Conservation (phyloP, 2,329 filamentous ascomycete species). For the Tolypocladium paradoxum region DNA sequence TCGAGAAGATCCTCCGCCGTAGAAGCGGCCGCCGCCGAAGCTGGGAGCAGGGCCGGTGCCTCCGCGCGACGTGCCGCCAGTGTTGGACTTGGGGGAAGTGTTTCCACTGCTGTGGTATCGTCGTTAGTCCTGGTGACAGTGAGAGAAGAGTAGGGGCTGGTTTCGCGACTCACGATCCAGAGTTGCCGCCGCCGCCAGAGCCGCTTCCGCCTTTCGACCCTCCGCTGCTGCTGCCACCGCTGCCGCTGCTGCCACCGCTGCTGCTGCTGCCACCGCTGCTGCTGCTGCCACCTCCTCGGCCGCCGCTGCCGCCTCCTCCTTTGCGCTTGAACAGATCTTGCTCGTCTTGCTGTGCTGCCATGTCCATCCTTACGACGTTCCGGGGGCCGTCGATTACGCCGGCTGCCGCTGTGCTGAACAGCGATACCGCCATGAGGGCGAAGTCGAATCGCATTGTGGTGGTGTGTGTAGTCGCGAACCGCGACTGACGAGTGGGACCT, state of each 20-base stretch:
- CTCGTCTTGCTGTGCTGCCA: slow-evolving; percentile 14
- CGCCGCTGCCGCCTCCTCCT: slow-evolving; percentile 46
- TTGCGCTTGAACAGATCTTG: slow-evolving; percentile 48
- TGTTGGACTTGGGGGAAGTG: slow-evolving; percentile 20
- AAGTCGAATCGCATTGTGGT: slow-evolving; percentile 7
- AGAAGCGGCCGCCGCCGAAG: slow-evolving; percentile 54
- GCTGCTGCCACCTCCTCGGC: slow-evolving; percentile 27
- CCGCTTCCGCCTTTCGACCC: slow-evolving; percentile 4
- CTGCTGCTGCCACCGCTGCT: slow-evolving; percentile 12
- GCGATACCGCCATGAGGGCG: slow-evolving; percentile 1
- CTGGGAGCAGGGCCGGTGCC: slow-evolving; percentile 46
- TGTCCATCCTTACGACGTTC: slow-evolving; percentile 13
- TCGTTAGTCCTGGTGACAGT: not conserved
- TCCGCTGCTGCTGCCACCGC: slow-evolving; percentile 8
- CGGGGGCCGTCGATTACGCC: slow-evolving; percentile 6
- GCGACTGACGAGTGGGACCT: not conserved
- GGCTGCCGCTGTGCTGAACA: slow-evolving; percentile 5
- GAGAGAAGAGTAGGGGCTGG: not conserved
- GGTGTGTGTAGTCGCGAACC: not conserved
- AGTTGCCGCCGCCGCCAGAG: slow-evolving; percentile 9
- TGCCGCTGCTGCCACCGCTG: slow-evolving; percentile 6
- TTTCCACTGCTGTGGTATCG: slow-evolving; percentile 13
- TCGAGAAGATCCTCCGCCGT: slow-evolving; percentile 50
- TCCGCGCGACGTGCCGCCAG: slow-evolving; percentile 40
- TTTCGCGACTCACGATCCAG: slow-evolving; percentile 4